Percentiles rank a stretch among this genome's conserved stretches.
Conservation (phyloP, 805 yeast species). For the Cyberlindnera sargentensis region DNA sequence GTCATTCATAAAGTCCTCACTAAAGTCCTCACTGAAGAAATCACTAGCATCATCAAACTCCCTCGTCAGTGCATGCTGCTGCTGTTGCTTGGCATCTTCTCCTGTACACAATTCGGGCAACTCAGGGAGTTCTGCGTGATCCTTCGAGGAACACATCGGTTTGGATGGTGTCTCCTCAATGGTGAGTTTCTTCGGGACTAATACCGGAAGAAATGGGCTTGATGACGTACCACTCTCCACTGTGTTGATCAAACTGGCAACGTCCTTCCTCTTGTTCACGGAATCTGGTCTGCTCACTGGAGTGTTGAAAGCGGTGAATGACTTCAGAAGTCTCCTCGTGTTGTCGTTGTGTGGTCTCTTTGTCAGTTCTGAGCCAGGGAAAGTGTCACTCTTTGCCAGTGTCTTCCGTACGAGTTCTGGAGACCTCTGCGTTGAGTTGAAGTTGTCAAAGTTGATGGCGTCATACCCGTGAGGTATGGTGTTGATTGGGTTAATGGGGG, state of each 20-base stretch:
- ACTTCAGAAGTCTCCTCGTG: conserved; percentile 3
- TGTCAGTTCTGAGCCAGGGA: conserved; percentile 4
- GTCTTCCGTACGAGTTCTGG: conserved; percentile 7
- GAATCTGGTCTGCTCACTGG: conserved; percentile 6
- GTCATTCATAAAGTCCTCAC: conserved; percentile 20
- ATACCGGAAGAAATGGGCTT: conserved; percentile 7
- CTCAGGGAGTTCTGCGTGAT: too few relatives aligned
- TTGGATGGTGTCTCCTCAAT: conserved; percentile 14
- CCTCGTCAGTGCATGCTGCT: too few relatives aligned
- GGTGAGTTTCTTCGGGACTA: neutral
- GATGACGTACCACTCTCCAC: conserved; percentile 7
- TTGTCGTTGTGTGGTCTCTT: conserved; percentile 3
- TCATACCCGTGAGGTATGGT: conserved; percentile 13
- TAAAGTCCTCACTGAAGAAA: conserved; percentile 19
- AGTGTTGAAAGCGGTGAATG: conserved; percentile 4
- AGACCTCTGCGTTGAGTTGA: conserved; percentile 13
- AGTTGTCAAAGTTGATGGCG: conserved; percentile 17
- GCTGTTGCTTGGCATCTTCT: too few relatives aligned
- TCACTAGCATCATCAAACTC: conserved; percentile 16
- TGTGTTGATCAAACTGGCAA: conserved; percentile 15
- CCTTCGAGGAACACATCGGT: neutral
- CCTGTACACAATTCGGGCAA: too few relatives aligned
- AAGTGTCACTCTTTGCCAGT: conserved; percentile 7
- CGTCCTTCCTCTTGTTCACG: conserved; percentile 8
- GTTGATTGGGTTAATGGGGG: conserved; percentile 13